Evolutionary conservation across 352 stramenopile genomes (phyloP).

Genomic region (Phytophthora megakarya): DNA sequence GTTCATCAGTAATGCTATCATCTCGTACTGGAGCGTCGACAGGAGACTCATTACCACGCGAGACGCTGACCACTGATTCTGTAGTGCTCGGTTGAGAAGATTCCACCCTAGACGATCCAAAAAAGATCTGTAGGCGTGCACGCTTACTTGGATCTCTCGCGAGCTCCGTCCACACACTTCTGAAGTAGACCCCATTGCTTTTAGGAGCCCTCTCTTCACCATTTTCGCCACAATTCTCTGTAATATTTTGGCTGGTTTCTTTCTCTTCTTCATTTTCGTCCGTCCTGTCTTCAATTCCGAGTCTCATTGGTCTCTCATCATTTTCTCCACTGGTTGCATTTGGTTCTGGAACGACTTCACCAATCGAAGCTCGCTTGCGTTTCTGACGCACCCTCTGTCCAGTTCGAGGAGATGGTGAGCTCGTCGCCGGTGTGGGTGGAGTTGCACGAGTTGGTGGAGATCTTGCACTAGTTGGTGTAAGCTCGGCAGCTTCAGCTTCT

Average conservation of each 20-base stretch:
- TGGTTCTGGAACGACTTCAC: not conserved
- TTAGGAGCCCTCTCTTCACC: not conserved
- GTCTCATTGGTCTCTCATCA: not conserved
- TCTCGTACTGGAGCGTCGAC: not conserved
- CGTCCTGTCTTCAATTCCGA: not conserved
- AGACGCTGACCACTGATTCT: not conserved
- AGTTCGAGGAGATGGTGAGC: slow-evolving; percentile 6
- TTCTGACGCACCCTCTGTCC: slow-evolving; percentile 13
- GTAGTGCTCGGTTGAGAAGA: not conserved
- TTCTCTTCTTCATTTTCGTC: not conserved
- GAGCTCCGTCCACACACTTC: slow-evolving; percentile 22
- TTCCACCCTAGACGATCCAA: slow-evolving; percentile 4
- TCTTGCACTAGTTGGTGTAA: not conserved
- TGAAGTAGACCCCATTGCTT: slow-evolving; percentile 25
- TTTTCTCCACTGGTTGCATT: not conserved
- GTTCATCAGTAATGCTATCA: not conserved
- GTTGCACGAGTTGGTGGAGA: not conserved
- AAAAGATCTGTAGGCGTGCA: slow-evolving; percentile 17
- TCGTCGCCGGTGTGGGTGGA: slow-evolving; percentile 9
- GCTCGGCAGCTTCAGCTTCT: not conserved
- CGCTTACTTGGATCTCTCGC: slow-evolving; percentile 22
- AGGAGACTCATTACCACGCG: not conserved
- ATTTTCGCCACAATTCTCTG: too few species aligned
- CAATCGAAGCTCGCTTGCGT: slow-evolving; percentile 4
- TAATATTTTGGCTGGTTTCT: too few species aligned